Evolutionary conservation across 495 filamentous ascomycete species (phyloP).

Genomic region (Tirmania nivea): DNA sequence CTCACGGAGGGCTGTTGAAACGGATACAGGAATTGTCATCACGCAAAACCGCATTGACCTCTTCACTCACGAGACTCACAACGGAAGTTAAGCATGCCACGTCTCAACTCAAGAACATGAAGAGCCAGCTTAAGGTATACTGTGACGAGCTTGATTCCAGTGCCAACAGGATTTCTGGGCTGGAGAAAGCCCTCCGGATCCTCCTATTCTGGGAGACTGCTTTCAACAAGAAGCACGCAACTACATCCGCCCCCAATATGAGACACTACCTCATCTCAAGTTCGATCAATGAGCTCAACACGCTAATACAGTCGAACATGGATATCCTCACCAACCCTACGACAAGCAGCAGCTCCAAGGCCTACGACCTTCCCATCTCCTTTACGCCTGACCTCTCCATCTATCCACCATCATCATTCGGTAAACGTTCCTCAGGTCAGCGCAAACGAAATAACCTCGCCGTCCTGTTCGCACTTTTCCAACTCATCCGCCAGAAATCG

Average conservation of each 20-base stretch:
- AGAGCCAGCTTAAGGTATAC: neutral
- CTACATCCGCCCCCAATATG: conserved; percentile 8
- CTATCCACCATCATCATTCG: neutral
- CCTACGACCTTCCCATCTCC: neutral
- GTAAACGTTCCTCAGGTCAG: conserved; percentile 20
- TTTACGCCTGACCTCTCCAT: conserved; percentile 1
- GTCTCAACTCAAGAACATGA: conserved; percentile 3
- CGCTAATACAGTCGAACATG: conserved; percentile 14
- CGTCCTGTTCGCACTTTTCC: conserved; percentile 20
- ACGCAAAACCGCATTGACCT: conserved; percentile 1
- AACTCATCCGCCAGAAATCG: conserved; percentile 14
- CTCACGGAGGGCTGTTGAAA: neutral
- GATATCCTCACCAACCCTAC: conserved; percentile 4
- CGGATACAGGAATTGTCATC: neutral
- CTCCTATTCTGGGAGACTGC: conserved; percentile 18
- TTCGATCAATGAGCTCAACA: conserved; percentile 17
- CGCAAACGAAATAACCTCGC: conserved; percentile 22
- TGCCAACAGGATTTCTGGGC: conserved; percentile 5
- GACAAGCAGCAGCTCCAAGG: neutral
- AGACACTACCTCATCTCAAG: conserved; percentile 11
- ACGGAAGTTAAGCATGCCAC: conserved; percentile 1
- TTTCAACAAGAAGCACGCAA: conserved; percentile 8
- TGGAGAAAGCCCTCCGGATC: neutral
- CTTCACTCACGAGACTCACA: neutral
- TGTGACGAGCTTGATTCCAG: neutral